Conservation (phyloP, 345 rosid species). For the Syzygium grande region DNA sequence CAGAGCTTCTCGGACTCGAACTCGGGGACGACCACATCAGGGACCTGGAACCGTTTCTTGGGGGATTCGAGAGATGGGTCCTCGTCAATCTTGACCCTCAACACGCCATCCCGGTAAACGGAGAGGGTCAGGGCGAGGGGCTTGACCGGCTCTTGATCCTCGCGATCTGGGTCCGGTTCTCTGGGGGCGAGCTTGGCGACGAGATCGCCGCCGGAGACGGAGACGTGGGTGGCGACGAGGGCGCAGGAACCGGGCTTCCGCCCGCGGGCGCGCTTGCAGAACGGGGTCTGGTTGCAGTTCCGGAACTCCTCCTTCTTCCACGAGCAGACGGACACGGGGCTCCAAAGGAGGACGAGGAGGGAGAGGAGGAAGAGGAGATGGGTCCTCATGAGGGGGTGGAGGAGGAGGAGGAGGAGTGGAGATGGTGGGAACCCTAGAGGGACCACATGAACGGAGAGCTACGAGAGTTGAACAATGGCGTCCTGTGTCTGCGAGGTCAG, state of each 20-base stretch:
- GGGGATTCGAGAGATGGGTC: conserved; percentile 49
- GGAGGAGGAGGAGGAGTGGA: neutral
- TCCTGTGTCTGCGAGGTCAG: neutral
- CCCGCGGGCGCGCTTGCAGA: conserved; percentile 89
- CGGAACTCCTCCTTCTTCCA: conserved; percentile 98
- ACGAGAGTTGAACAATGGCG: neutral
- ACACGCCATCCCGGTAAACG: conserved; percentile 51
- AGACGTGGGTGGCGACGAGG: conserved; percentile 38
- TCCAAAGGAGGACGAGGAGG: conserved; percentile 16
- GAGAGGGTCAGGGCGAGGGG: conserved; percentile 71
- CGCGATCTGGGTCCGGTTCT: neutral
- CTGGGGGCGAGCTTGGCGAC: conserved; percentile 50
- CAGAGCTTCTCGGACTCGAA: conserved; percentile 66
- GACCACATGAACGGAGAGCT: neutral
- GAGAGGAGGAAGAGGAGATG: conserved; percentile 5
- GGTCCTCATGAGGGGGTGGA: conserved; percentile 14
- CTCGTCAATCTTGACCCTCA: conserved; percentile 79
- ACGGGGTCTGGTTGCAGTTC: conserved; percentile 86
- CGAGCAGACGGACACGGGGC: conserved; percentile 31
- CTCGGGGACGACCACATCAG: conserved; percentile 61
- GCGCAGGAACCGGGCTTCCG: conserved; percentile 61
- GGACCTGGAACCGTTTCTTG: conserved; percentile 74
- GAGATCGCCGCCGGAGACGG: conserved; percentile 65
- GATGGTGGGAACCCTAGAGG: neutral
- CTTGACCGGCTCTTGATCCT: conserved; percentile 32